phyloP scores from a whole-genome alignment of 2,329 filamentous ascomycete genomes.

The Aspergillus awamori region DNA sequence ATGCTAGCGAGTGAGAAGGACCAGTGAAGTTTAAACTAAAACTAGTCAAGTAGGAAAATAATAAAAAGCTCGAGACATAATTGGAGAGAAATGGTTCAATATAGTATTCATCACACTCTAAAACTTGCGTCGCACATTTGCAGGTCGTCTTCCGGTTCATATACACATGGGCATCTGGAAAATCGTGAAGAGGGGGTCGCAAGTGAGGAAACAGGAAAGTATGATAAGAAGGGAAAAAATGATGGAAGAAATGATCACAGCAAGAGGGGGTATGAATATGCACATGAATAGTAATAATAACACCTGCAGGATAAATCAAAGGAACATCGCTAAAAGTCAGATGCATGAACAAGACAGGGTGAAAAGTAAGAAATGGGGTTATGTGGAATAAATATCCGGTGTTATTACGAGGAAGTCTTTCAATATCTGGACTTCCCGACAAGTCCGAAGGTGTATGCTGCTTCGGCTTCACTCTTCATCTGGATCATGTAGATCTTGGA shows the following conservation, averaged over 20 bases:
- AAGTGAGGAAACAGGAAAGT: not conserved
- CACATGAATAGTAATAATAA: not conserved
- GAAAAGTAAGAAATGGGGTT: not conserved
- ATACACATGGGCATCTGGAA: not conserved
- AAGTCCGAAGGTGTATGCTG: conserved; percentile 58
- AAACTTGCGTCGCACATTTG: not conserved
- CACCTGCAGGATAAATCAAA: not conserved
- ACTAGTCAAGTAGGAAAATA: too few species aligned
- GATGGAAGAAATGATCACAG: not conserved
- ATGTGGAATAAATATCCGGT: not conserved
- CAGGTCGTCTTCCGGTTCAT: not conserved
- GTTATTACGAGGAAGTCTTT: not conserved
- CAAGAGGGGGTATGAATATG: not conserved
- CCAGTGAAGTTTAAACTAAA: too few species aligned
- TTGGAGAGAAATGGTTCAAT: not conserved
- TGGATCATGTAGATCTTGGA: conserved; percentile 68
- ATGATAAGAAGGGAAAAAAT: not conserved
- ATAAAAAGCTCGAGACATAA: not conserved
- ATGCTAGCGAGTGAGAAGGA: too few species aligned
- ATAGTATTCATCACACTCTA: not conserved
- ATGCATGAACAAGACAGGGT: not conserved
- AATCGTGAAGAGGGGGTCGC: not conserved
- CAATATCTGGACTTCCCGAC: conserved; percentile 57
- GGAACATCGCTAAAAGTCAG: not conserved
- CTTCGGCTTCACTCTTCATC: conserved; percentile 57